phyloP scores from a whole-genome alignment of 805 yeast species.

The Myxozyma neotropica region DNA sequence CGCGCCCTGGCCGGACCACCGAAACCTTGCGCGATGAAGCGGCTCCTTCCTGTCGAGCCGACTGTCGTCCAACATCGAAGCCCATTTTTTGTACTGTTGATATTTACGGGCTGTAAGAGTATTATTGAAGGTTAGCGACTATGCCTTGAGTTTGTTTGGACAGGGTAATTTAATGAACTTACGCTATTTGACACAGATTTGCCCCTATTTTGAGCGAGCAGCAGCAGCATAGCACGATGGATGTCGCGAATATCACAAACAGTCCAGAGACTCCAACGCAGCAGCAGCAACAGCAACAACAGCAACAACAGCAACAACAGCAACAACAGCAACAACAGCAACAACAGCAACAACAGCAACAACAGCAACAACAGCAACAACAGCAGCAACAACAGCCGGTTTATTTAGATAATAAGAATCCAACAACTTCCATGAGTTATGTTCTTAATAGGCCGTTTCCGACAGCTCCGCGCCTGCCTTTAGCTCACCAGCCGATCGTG shows the following conservation, averaged over 20 bases:
- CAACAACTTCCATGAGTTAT: conserved; percentile 1
- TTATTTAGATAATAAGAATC: background rate
- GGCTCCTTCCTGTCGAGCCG: background rate
- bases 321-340: background rate
- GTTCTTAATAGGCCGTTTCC: background rate
- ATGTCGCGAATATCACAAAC: conserved; percentile 23
- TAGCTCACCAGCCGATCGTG: background rate
- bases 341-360: background rate
- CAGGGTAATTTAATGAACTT: too few species aligned
- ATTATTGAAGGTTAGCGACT: background rate
- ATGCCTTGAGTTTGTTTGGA: background rate
- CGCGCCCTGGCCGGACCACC: background rate
- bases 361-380: too few species aligned
- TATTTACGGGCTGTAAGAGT: too few species aligned
- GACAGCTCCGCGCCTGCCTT: conserved; percentile 1
- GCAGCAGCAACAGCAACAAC: background rate
- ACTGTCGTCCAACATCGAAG: background rate
- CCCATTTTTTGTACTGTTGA: too few species aligned
- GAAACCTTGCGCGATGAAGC: too few species aligned
- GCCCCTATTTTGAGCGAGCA: too few species aligned
- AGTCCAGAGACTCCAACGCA: background rate
- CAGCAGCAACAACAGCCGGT: background rate
- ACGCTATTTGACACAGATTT: too few species aligned
- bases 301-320: background rate
- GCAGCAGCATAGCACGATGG: conserved; percentile 1